These are phyloP conservation scores for Tylopilus vinaceipallidus DNA, from an alignment of 768 basidiomycete species.

Conservation along the genomic window DNA sequence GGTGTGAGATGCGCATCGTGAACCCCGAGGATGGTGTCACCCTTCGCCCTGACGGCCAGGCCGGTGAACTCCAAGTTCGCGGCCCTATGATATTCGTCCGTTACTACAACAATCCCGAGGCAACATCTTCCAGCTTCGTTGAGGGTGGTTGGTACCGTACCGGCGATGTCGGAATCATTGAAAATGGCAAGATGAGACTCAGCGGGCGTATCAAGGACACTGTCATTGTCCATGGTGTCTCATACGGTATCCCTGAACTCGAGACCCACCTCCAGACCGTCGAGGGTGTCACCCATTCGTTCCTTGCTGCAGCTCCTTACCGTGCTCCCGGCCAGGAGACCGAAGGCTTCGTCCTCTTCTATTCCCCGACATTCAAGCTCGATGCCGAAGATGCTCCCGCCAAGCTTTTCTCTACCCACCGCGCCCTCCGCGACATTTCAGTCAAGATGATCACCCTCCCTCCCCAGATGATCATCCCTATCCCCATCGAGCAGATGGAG, in stretches of 20 bases:
- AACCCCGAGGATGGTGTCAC: neutral
- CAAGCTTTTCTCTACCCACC: neutral
- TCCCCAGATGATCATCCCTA: neutral
- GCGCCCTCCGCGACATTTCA: neutral
- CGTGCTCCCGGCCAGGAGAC: neutral
- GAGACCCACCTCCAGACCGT: neutral
- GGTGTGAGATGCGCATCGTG: no score
- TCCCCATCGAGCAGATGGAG: neutral
- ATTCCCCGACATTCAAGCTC: neutral
- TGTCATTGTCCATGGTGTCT: constrained; percentile 33
- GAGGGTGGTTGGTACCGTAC: neutral
- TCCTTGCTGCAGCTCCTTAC: neutral
- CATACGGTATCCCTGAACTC: neutral
- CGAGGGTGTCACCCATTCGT: neutral
- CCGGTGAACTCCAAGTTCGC: neutral
- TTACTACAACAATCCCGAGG: neutral
- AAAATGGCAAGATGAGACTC: constrained; percentile 31
- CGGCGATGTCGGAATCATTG: constrained; percentile 31
- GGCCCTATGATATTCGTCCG: neutral
- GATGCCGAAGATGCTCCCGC: neutral
- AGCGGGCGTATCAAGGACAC: constrained; percentile 40
- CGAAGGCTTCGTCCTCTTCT: neutral
- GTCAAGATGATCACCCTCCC: neutral
- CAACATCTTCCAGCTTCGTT: neutral
- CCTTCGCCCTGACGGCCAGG: neutral